Evolutionary conservation across 139 green algal species (phyloP).

Genomic region (Micractinium conductrix): DNA sequence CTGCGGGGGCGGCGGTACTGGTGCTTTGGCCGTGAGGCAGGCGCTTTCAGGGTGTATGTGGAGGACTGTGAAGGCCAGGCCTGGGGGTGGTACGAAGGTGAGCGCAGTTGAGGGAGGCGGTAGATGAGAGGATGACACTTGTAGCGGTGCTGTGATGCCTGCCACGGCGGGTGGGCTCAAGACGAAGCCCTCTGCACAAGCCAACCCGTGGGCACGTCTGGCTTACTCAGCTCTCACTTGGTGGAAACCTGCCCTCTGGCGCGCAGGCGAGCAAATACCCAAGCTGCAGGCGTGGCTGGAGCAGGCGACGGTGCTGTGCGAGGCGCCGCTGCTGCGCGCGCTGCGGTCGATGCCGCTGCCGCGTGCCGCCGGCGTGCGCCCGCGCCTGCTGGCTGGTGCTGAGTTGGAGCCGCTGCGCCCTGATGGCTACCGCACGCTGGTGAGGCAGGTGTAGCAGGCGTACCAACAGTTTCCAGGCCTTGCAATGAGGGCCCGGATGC

Average conservation of each 20-base stretch:
- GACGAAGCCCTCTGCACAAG: no score
- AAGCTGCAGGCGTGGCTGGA: slow-evolving; percentile 51
- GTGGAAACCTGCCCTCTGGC: no score
- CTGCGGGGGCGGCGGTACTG: slow-evolving; percentile 76
- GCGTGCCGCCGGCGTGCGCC: neutral
- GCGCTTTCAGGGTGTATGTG: slow-evolving; percentile 75
- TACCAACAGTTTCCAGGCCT: neutral
- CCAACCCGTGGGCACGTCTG: no score
- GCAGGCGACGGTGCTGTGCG: slow-evolving; percentile 42
- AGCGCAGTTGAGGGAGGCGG: no score
- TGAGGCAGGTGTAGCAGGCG: neutral
- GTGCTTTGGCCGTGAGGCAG: slow-evolving; percentile 72
- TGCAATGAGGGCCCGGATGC: no score
- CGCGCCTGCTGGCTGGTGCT: slow-evolving; percentile 3
- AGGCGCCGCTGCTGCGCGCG: slow-evolving; percentile 62
- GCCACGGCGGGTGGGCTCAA: no score
- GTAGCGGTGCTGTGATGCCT: no score
- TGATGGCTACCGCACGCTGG: slow-evolving; percentile 71
- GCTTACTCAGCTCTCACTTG: no score
- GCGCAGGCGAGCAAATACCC: slow-evolving; percentile 38
- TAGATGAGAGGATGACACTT: no score
- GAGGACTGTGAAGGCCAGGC: slow-evolving; percentile 57
- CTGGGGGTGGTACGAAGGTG: slow-evolving; percentile 66
- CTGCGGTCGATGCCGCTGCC: slow-evolving; percentile 64
- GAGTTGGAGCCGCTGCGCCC: slow-evolving; percentile 51